phyloP scores from a whole-genome alignment of 2,329 filamentous ascomycete species.

The Alternaria sp. region DNA sequence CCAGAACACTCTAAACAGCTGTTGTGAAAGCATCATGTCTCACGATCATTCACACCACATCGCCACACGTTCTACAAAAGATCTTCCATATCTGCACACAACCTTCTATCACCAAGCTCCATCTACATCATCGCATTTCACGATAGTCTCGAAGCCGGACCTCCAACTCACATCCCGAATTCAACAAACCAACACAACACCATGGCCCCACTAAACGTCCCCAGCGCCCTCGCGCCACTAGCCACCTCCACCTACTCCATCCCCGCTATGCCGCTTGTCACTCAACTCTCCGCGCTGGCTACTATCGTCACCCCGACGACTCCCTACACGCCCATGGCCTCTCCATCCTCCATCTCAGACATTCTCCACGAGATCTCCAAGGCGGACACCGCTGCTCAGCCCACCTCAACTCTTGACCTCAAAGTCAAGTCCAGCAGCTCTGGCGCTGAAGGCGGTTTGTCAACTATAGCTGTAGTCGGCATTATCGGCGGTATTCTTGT shows the following conservation, averaged over 20 bases:
- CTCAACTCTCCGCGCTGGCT: accelerated
- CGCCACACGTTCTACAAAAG: not conserved
- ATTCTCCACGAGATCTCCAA: not conserved
- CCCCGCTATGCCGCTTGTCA: not conserved
- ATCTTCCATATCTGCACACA: not conserved
- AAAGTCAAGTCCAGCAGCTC: not conserved
- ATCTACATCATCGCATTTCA: not conserved
- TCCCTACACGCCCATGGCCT: not conserved
- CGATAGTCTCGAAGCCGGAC: not conserved
- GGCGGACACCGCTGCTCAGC: not conserved
- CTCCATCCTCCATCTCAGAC: not conserved
- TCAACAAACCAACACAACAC: not conserved
- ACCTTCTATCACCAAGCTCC: not conserved
- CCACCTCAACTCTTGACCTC: not conserved
- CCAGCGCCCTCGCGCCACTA: not conserved
- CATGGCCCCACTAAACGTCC: not conserved
- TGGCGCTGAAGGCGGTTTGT: not conserved
- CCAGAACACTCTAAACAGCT: not conserved
- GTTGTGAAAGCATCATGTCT: not conserved
- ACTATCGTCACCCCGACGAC: not conserved
- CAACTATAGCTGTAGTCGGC: not conserved
- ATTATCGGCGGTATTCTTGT: not conserved
- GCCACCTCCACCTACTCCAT: not conserved
- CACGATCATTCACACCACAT: not conserved
- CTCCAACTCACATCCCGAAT: not conserved